These are phyloP conservation scores for Ceratocystis variospora DNA, from an alignment of 2,329 filamentous ascomycete species.

Conservation along the genomic window DNA sequence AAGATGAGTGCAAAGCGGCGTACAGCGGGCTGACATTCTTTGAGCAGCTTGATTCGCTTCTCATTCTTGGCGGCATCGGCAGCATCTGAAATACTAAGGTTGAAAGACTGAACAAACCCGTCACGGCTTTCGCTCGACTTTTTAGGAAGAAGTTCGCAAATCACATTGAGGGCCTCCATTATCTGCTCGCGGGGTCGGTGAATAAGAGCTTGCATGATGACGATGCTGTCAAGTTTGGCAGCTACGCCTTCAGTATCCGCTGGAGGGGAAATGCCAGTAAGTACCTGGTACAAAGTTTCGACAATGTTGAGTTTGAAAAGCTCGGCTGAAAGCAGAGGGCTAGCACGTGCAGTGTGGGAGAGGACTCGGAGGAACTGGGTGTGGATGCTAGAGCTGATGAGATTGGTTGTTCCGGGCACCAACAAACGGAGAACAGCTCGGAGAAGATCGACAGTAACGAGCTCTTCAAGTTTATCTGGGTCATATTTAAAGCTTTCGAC, in stretches of 20 bases:
- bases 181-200: conserved; percentile 92
- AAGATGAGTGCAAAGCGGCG: conserved; percentile 86
- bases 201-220: conserved; percentile 97
- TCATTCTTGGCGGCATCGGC: conserved; percentile 40
- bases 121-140: conserved; percentile 27
- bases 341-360: conserved; percentile 78
- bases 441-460: conserved; percentile 78
- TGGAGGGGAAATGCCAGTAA: conserved; percentile 89
- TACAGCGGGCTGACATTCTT: conserved; percentile 72
- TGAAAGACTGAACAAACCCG: conserved; percentile 26
- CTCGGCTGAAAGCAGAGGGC: conserved; percentile 73
- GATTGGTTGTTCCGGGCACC: conserved; percentile 84
- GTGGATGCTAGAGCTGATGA: conserved; percentile 87
- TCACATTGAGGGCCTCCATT: conserved; percentile 91
- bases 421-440: conserved; percentile 74
- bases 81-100: neutral
- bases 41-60: conserved; percentile 66
- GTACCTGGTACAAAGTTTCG: conserved; percentile 91
- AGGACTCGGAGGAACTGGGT: conserved; percentile 90
- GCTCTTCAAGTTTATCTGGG: conserved; percentile 74
- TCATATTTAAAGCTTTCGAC: conserved; percentile 94
- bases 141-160: conserved; percentile 76
- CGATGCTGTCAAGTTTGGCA: conserved; percentile 82
- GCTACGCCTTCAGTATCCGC: conserved; percentile 61
- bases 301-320: conserved; percentile 94